A percentile compares a stretch with the other conserved stretches of the same genome.
phyloP scores from a whole-genome alignment of 2,329 filamentous ascomycete species.

The Trichoderma arundinaceum region DNA sequence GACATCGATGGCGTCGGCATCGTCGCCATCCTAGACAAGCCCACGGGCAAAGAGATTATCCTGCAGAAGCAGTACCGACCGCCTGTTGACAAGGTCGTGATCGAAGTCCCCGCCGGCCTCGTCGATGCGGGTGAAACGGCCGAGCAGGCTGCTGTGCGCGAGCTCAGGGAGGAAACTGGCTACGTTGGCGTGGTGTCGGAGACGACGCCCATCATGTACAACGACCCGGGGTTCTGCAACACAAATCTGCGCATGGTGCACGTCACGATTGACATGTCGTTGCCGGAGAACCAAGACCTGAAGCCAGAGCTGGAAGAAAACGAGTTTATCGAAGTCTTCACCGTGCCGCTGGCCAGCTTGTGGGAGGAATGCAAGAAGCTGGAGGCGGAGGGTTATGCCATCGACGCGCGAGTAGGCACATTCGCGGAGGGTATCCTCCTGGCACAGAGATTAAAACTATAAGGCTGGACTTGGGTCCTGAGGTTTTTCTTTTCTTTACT shows the following conservation, averaged over 20 bases:
- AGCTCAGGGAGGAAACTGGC: constrained; percentile 70
- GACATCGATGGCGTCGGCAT: constrained; percentile 77
- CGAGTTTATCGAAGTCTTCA: constrained; percentile 83
- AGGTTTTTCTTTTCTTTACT: background rate
- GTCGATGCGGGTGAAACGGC: constrained; percentile 66
- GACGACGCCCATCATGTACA: constrained; percentile 70
- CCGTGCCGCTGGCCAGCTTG: constrained; percentile 65
- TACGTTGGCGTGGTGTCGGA: constrained; percentile 62
- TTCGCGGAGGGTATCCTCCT: constrained; percentile 79
- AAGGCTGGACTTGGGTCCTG: background rate
- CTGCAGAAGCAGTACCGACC: constrained; percentile 72
- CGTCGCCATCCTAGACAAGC: constrained; percentile 67
- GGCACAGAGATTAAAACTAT: constrained; percentile 62
- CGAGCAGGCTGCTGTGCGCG: constrained; percentile 66
- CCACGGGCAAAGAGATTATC: constrained; percentile 60
- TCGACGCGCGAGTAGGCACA: constrained; percentile 79
- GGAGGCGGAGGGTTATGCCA: constrained; percentile 74
- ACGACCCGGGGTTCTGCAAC: constrained; percentile 70
- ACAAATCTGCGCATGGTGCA: constrained; percentile 74
- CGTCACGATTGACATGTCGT: constrained; percentile 71
- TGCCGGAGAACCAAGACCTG: constrained; percentile 71
- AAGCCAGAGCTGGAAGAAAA: constrained; percentile 75
- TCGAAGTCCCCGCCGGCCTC: constrained; percentile 69
- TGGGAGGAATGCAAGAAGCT: constrained; percentile 71
- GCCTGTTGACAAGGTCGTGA: constrained; percentile 62